Conservation (phyloP, 2,329 filamentous ascomycete genomes). For the Falciphora oryzae region DNA sequence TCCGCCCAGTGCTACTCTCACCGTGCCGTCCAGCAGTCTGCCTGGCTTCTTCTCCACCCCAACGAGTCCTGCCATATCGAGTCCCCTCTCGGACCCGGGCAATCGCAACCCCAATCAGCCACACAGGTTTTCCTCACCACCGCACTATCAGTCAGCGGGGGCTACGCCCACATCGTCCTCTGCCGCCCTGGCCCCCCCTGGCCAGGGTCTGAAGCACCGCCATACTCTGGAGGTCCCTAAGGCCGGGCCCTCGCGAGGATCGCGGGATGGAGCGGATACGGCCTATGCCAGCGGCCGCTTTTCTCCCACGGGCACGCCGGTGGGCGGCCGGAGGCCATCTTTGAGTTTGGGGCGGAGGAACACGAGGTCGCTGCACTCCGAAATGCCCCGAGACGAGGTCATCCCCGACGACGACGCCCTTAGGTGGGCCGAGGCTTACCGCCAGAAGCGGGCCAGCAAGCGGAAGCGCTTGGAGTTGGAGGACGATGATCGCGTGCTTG, state of each 20-base stretch:
- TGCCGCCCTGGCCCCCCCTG: constrained; percentile 38
- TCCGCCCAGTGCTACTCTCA: constrained; percentile 13
- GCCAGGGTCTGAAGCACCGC: constrained; percentile 65
- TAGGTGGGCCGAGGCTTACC: constrained; percentile 87
- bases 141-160: constrained; percentile 42
- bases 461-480: constrained; percentile 76
- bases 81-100: constrained; percentile 17
- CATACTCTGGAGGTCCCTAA: constrained; percentile 87
- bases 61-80: constrained; percentile 14
- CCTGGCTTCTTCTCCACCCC: constrained; percentile 10
- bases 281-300: constrained; percentile 72
- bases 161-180: constrained; percentile 39
- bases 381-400: constrained; percentile 76
- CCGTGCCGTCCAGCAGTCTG: background rate
- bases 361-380: constrained; percentile 80
- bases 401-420: constrained; percentile 84
- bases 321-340: constrained; percentile 68
- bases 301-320: constrained; percentile 59
- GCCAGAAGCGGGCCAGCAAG: constrained; percentile 86
- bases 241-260: constrained; percentile 55
- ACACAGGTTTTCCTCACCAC: constrained; percentile 61
- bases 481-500: constrained; percentile 89
- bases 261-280: constrained; percentile 66
- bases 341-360: constrained; percentile 72
- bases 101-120: constrained; percentile 24